These are phyloP conservation scores for Aurinia saxatilis DNA, from an alignment of 345 rosid genomes.

Conservation along the genomic window DNA sequence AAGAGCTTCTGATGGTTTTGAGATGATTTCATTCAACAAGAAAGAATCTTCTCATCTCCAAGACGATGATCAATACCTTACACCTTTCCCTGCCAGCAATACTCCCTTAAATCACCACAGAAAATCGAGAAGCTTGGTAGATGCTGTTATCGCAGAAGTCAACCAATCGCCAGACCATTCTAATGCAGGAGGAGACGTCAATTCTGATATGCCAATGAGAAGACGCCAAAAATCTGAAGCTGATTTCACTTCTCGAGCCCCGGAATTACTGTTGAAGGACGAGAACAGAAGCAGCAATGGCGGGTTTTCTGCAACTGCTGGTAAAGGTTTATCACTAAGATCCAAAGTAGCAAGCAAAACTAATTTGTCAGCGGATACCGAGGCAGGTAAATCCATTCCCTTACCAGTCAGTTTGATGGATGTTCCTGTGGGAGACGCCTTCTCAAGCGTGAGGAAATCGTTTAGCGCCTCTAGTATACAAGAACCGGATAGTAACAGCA, in stretches of 20 bases:
- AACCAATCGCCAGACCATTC: conserved; percentile 30
- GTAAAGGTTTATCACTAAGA: conserved; percentile 59
- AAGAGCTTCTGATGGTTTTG: conserved; percentile 40
- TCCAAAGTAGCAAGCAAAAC: conserved; percentile 45
- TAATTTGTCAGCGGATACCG: conserved; percentile 29
- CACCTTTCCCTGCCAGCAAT: conserved; percentile 25
- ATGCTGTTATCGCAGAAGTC: conserved; percentile 39
- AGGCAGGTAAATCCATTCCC: conserved; percentile 12
- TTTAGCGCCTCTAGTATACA: conserved; percentile 71
- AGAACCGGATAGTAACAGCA: conserved; percentile 37
- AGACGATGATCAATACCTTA: conserved; percentile 30
- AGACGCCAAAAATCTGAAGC: conserved; percentile 63
- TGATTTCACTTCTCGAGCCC: conserved; percentile 32
- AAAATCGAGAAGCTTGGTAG: conserved; percentile 54
- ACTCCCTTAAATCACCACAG: conserved; percentile 38
- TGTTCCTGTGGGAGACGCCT: conserved; percentile 27
- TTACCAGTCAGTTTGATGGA: conserved; percentile 28
- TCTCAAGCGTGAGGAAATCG: conserved; percentile 54
- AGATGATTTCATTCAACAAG: conserved; percentile 34
- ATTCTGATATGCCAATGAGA: conserved; percentile 38
- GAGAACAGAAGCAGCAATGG: conserved; percentile 33
- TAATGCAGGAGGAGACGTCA: conserved; percentile 25
- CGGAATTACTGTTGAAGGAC: conserved; percentile 51
- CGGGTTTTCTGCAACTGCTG: conserved; percentile 38
- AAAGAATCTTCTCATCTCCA: conserved; percentile 25